Percentiles rank a stretch among this genome's conserved stretches.
Evolutionary conservation across 1,139 yeast genomes (phyloP).

Genomic region (Protomyces macrosporus): DNA sequence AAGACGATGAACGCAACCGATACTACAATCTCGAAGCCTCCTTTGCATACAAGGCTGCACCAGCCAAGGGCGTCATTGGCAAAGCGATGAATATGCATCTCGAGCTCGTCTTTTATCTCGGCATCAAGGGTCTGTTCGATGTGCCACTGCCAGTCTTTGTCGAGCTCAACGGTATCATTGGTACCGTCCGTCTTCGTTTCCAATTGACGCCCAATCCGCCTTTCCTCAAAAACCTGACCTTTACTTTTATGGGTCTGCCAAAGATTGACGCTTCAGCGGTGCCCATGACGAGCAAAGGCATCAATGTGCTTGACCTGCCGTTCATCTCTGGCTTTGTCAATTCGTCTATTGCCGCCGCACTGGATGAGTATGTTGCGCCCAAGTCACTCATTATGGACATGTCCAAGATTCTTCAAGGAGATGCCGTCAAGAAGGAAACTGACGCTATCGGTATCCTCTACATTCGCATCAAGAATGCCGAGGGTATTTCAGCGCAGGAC

Average conservation of each 20-base stretch:
- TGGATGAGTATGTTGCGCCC: slow-evolving; percentile 27
- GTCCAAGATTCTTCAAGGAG: slow-evolving; percentile 27
- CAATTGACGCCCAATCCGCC: slow-evolving; percentile 27
- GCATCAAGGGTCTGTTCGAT: slow-evolving; percentile 25
- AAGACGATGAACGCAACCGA: slow-evolving; percentile 14
- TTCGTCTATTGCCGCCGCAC: slow-evolving; percentile 27
- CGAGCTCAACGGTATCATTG: slow-evolving; percentile 27
- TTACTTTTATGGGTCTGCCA: slow-evolving; percentile 27
- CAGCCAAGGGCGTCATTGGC: slow-evolving; percentile 21
- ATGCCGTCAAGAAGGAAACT: slow-evolving; percentile 27
- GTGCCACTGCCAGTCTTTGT: slow-evolving; percentile 27
- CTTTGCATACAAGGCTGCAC: slow-evolving; percentile 25
- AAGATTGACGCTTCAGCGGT: slow-evolving; percentile 27
- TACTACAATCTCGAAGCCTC: slow-evolving; percentile 27
- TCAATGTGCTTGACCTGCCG: slow-evolving; percentile 27
- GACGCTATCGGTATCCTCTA: slow-evolving; percentile 25
- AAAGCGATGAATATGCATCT: slow-evolving; percentile 26
- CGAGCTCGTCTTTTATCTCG: slow-evolving; percentile 25
- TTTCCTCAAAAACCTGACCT: slow-evolving; percentile 24
- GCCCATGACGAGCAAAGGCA: slow-evolving; percentile 26
- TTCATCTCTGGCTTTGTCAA: slow-evolving; percentile 27
- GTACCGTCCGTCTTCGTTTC: slow-evolving; percentile 24
- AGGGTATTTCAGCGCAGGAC: slow-evolving; percentile 26
- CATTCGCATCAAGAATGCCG: slow-evolving; percentile 24
- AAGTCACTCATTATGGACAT: slow-evolving; percentile 26